phyloP scores from a whole-genome alignment of 768 basidiomycete species.

The Boletus pseudo-olivaceus region DNA sequence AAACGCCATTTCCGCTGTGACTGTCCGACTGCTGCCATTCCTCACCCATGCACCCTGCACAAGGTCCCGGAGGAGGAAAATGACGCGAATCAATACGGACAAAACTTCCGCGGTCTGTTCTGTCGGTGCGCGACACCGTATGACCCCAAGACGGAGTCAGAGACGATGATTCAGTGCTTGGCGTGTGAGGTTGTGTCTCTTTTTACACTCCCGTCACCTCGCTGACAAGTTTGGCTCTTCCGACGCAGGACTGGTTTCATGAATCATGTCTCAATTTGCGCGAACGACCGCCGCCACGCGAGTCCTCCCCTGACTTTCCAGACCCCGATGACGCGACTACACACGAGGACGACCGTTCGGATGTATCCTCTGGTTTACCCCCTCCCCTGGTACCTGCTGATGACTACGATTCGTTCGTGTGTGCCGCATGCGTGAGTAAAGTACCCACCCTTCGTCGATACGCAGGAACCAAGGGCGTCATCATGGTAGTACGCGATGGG shows the following conservation, averaged over 20 bases:
- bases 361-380: constrained; percentile 61
- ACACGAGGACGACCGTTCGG: constrained; percentile 52
- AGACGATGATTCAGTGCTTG: constrained; percentile 89
- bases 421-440: constrained; percentile 60
- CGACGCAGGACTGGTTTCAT: constrained; percentile 79
- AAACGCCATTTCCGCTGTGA: constrained; percentile 83
- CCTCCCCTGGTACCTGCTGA: constrained; percentile 61
- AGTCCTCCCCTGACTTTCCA: constrained; percentile 30
- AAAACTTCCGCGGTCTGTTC: constrained; percentile 69
- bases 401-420: constrained; percentile 76
- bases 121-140: constrained; percentile 75
- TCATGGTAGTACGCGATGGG: constrained; percentile 60
- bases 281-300: constrained; percentile 54
- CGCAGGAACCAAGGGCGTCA: constrained; percentile 65
- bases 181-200: constrained; percentile 63
- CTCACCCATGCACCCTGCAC: constrained; percentile 65
- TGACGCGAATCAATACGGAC: constrained; percentile 58
- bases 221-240: constrained; percentile 1
- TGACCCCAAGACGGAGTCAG: constrained; percentile 66
- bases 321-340: constrained; percentile 2
- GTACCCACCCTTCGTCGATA: constrained; percentile 52
- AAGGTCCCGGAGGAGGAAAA: constrained; percentile 52
- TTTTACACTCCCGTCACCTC: background rate
- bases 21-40: constrained; percentile 66
- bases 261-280: constrained; percentile 85